A percentile compares a stretch with the other conserved stretches of the same genome.
phyloP scores from a whole-genome alignment of 1,284 basidiomycete species.

The Ustilago cynodontis region DNA sequence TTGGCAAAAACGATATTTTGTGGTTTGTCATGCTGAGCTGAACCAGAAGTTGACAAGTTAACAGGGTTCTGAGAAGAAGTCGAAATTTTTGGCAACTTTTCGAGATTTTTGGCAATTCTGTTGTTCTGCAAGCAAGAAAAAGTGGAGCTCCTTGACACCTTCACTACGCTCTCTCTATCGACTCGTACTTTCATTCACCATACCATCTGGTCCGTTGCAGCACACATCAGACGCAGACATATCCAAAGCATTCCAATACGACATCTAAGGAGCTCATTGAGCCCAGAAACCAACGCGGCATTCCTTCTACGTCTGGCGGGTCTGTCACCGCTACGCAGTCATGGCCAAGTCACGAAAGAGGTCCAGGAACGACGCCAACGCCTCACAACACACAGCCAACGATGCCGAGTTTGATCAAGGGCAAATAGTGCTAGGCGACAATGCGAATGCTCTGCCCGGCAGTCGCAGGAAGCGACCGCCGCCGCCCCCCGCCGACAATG shows the following conservation, averaged over 20 bases:
- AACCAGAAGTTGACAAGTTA: constrained; percentile 1
- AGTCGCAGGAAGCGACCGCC: constrained; percentile 46
- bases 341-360: constrained; percentile 44
- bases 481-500: constrained; percentile 40
- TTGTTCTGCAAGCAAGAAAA: constrained; percentile 5
- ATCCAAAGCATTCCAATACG: too few relatives aligned
- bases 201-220: too few relatives aligned
- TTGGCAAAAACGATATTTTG: neutral
- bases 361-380: constrained; percentile 29
- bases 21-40: neutral
- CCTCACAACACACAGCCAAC: neutral
- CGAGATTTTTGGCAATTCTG: constrained; percentile 10
- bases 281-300: too few relatives aligned
- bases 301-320: neutral
- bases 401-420: neutral
- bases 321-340: neutral
- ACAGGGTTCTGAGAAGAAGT: neutral
- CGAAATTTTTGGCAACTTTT: constrained; percentile 10
- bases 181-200: too few relatives aligned
- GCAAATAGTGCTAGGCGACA: constrained; percentile 27
- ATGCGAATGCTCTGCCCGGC: constrained; percentile 21
- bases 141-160: constrained; percentile 19
- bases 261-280: too few relatives aligned
- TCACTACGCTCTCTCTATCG: neutral
- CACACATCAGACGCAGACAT: too few relatives aligned